Percentiles rank a stretch among this genome's conserved stretches.
Conservation (phyloP, 2,329 filamentous ascomycete species). For the Chrysoporthe austroafricana region DNA sequence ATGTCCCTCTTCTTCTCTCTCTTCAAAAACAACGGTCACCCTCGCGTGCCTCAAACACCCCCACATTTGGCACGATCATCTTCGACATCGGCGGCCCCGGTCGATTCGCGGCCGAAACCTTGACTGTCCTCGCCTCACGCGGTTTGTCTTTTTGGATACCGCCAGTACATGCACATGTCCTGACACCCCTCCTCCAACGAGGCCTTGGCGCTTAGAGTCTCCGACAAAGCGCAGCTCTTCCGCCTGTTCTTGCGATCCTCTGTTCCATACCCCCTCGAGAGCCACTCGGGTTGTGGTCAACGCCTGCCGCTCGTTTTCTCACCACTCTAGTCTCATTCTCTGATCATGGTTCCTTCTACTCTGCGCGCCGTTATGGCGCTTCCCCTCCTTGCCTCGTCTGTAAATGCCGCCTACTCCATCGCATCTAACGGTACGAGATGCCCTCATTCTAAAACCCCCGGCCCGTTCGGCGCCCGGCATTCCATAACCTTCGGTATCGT, state of each 20-base stretch:
- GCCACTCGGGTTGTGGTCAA: neutral
- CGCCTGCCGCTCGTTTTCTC: conserved; percentile 21
- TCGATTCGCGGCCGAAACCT: neutral
- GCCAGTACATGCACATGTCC: neutral
- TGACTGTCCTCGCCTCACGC: neutral
- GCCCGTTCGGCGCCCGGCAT: conserved; percentile 9
- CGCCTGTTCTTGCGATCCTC: neutral
- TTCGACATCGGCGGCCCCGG: neutral
- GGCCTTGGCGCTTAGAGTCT: neutral
- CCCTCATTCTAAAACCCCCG: conserved; percentile 2
- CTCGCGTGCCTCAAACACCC: neutral
- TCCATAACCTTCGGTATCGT: conserved; percentile 13
- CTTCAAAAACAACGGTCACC: neutral
- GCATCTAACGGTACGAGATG: conserved; percentile 18
- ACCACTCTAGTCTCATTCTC: neutral
- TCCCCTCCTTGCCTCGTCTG: conserved; percentile 18
- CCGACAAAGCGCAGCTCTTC: neutral
- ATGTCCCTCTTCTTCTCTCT: neutral
- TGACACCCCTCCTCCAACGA: neutral
- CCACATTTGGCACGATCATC: neutral
- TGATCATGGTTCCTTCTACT: conserved; percentile 18
- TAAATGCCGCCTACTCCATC: conserved; percentile 25
- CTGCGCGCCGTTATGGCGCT: conserved; percentile 24
- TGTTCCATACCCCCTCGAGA: neutral
- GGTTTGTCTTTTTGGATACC: neutral